Percentiles rank a stretch among this genome's conserved stretches.
Evolutionary conservation across 2,329 filamentous ascomycete species (phyloP).

Genomic region (Apiospora phragmitis): DNA sequence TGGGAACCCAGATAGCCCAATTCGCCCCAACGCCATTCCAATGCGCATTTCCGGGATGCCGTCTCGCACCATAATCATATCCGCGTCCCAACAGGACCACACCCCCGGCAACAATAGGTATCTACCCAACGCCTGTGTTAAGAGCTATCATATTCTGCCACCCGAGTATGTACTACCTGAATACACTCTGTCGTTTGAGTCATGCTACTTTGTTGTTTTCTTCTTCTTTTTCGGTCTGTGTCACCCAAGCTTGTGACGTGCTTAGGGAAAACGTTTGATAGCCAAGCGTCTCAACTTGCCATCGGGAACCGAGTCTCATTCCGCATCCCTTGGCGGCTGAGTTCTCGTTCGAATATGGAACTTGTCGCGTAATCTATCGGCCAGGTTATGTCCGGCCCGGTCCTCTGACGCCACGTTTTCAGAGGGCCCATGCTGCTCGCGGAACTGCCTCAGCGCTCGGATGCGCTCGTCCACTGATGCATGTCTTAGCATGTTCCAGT

Average conservation of each 20-base stretch:
- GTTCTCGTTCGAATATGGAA: slow-evolving; percentile 53
- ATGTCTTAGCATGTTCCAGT: slow-evolving; percentile 57
- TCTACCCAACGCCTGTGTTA: background rate
- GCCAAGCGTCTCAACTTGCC: background rate
- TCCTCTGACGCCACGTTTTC: background rate
- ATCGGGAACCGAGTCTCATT: background rate
- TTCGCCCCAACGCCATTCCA: background rate
- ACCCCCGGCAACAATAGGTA: background rate
- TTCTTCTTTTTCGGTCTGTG: background rate
- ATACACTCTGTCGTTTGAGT: slow-evolving; percentile 8
- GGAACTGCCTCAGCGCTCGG: slow-evolving; percentile 53
- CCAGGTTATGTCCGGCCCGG: slow-evolving; percentile 29
- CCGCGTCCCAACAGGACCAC: background rate
- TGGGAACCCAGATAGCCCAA: background rate
- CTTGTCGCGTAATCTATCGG: slow-evolving; percentile 52
- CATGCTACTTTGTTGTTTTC: background rate
- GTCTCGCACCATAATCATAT: background rate
- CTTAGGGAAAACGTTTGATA: background rate
- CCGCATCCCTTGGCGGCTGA: slow-evolving; percentile 26
- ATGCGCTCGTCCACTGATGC: slow-evolving; percentile 65
- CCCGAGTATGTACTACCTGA: slow-evolving; percentile 10
- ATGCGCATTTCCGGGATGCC: background rate
- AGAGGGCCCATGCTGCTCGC: slow-evolving; percentile 39
- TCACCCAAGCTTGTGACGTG: background rate
- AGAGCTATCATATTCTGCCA: background rate